phyloP scores from a whole-genome alignment of 192 early-diverging fungal species.

The Podila epicladia region DNA sequence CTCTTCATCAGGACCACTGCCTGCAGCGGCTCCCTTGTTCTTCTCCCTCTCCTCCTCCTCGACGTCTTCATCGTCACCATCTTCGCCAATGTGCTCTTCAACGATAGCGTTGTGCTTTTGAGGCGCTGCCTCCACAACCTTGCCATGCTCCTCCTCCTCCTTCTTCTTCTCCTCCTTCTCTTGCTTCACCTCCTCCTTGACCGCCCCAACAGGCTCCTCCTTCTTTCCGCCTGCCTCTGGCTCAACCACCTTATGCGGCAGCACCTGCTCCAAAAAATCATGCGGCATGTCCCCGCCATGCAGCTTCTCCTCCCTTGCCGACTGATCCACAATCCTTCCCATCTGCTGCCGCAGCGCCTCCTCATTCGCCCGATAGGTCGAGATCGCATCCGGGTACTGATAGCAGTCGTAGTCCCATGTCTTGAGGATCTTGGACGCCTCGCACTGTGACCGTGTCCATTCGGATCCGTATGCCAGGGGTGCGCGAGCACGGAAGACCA shows the following conservation, averaged over 20 bases:
- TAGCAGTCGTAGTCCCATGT: constrained; percentile 90
- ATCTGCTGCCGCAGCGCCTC: background rate
- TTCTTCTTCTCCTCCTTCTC: background rate
- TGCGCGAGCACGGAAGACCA: constrained; percentile 74
- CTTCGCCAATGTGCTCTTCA: background rate
- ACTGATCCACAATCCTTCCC: constrained; percentile 15
- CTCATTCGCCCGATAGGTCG: constrained; percentile 8
- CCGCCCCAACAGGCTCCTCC: background rate
- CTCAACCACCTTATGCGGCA: constrained; percentile 8
- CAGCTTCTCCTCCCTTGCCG: background rate
- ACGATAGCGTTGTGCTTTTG: background rate
- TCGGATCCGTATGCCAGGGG: constrained; percentile 84
- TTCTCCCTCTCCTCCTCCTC: too few relatives aligned
- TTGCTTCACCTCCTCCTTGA: background rate
- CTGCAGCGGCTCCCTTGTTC: too few relatives aligned
- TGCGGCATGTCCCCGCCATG: constrained; percentile 19
- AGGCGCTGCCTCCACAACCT: background rate
- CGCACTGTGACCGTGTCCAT: constrained; percentile 81
- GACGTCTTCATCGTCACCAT: background rate
- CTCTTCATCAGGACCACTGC: background rate
- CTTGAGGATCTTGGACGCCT: constrained; percentile 80
- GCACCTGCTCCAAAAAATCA: constrained; percentile 40
- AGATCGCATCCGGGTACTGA: constrained; percentile 23
- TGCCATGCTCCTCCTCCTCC: background rate
- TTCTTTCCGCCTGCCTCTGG: background rate